Conservation (phyloP, 2,329 filamentous ascomycete species). For the Ophiostoma quercus region DNA sequence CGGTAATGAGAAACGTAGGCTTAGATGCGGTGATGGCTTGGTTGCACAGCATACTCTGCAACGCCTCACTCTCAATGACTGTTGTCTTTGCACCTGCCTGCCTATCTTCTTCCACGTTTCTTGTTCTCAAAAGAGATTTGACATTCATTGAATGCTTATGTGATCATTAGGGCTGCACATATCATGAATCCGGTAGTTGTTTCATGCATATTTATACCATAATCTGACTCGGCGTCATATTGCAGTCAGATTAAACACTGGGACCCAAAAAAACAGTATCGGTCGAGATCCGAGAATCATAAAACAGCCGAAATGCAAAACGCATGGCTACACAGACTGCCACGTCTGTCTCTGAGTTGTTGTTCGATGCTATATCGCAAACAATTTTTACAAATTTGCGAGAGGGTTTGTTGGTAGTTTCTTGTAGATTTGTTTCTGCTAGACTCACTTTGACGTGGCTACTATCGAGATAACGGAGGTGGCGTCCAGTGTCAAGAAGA, state of each 20-base stretch:
- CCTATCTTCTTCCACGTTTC: not conserved
- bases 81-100: not conserved
- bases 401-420: not conserved
- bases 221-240: not conserved
- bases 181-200: not conserved
- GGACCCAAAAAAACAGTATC: not conserved
- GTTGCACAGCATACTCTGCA: not conserved
- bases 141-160: too few species aligned
- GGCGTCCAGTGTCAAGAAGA: constrained; percentile 6
- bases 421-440: not conserved
- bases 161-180: not conserved
- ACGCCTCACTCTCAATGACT: not conserved
- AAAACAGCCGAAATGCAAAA: not conserved
- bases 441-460: not conserved
- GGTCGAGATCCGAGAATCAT: not conserved
- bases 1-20: not conserved
- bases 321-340: not conserved
- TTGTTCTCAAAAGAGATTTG: too few species aligned
- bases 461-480: not conserved
- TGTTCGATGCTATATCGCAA: not conserved
- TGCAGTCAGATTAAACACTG: not conserved
- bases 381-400: not conserved
- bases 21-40: not conserved
- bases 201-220: not conserved
- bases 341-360: not conserved